Conservation (phyloP, 2,329 filamentous ascomycete genomes). For the Daldinia sp. region DNA sequence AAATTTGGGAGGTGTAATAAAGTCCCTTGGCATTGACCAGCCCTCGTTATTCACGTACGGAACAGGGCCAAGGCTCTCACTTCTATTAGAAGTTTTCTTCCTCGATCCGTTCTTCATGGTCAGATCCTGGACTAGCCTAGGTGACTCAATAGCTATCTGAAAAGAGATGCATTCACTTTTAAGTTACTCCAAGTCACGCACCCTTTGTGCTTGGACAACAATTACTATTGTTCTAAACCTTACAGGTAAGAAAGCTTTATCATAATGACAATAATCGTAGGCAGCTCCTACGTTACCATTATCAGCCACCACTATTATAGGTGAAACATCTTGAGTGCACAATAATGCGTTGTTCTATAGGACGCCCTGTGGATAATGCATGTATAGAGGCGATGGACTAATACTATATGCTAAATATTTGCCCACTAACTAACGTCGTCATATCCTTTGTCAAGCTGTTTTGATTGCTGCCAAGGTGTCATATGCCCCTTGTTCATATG, state of each 20-base stretch:
- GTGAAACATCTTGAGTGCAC: neutral
- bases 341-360: neutral
- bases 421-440: neutral
- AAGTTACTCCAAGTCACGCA: neutral
- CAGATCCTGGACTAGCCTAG: neutral
- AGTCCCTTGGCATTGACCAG: slow-evolving; percentile 21
- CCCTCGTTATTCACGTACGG: slow-evolving; percentile 24
- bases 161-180: neutral
- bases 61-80: slow-evolving; percentile 2
- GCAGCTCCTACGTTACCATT: neutral
- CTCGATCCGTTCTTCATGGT: neutral
- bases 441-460: neutral
- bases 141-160: neutral
- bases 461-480: neutral
- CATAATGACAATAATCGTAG: neutral
- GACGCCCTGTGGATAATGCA: neutral
- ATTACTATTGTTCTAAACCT: neutral
- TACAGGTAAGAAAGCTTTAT: neutral
- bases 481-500: slow-evolving; percentile 33
- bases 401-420: neutral
- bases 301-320: neutral
- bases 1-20: slow-evolving; percentile 20
- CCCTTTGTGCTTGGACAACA: neutral
- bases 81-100: slow-evolving; percentile 11
- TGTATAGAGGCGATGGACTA: neutral